Evolutionary conservation across 208 protist genomes (phyloP).

Genomic region (Ichthyophonus hoferi): DNA sequence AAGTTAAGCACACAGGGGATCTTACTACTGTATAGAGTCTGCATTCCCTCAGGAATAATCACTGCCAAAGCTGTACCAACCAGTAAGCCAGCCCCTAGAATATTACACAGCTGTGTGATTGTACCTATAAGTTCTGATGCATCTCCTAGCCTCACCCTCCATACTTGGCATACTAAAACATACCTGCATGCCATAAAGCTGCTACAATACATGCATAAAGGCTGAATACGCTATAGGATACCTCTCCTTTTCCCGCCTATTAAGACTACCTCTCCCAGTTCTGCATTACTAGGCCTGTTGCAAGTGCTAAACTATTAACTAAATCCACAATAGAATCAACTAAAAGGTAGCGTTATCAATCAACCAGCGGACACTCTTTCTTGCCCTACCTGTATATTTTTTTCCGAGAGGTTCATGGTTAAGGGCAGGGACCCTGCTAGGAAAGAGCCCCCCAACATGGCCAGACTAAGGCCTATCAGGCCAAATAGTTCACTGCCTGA

Average conservation of each 20-base stretch:
- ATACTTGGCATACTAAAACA: no score
- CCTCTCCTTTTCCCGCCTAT: no score
- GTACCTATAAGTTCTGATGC: not conserved
- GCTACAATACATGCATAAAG: no score
- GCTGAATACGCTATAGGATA: no score
- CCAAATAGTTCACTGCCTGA: not conserved
- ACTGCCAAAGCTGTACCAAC: conserved; percentile 36
- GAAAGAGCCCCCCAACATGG: conserved; percentile 31
- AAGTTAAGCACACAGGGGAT: no score
- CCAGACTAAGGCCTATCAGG: not conserved
- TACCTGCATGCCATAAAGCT: no score
- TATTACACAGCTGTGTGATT: conserved; percentile 6
- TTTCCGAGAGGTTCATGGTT: conserved; percentile 22
- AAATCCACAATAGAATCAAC: no score
- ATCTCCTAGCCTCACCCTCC: no score
- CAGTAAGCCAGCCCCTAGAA: conserved; percentile 38
- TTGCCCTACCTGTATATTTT: not conserved
- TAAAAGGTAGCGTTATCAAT: no score
- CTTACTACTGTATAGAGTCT: conserved; percentile 7
- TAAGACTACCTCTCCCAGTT: not conserved
- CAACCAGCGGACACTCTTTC: no score
- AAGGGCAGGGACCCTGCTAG: conserved; percentile 29
- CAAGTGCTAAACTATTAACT: no score
- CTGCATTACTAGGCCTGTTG: not conserved
- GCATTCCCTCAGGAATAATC: conserved; percentile 39